Evolutionary conservation across 106 monocot genomes (phyloP).

Genomic region (Phalaenopsis aphrodite): DNA sequence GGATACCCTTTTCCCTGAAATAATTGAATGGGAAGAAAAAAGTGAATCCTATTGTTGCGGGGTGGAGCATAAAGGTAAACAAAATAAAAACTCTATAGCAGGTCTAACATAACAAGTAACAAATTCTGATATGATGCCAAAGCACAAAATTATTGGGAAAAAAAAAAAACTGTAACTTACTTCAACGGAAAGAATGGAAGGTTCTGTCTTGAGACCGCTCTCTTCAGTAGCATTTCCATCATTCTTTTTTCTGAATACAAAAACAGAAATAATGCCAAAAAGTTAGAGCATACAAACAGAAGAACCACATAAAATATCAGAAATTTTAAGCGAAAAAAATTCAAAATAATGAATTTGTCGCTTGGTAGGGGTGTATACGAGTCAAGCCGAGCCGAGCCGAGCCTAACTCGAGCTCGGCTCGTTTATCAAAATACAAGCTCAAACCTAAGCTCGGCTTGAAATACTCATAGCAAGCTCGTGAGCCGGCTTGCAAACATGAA

Average conservation of each 20-base stretch:
- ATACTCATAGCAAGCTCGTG: too few species aligned
- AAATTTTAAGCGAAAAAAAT: background rate
- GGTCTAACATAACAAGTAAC: background rate
- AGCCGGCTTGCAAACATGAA: too few species aligned
- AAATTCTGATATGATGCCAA: background rate
- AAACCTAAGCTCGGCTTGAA: too few species aligned
- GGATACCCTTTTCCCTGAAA: slow-evolving; percentile 79
- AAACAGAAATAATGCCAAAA: background rate
- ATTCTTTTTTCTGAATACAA: slow-evolving; percentile 53
- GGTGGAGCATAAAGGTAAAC: background rate
- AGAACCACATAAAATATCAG: background rate
- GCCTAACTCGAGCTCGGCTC: too few species aligned
- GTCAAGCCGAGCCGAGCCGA: too few species aligned
- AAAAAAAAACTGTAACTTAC: slow-evolving; percentile 27
- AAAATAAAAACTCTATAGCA: background rate
- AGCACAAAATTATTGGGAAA: too few species aligned
- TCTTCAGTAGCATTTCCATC: slow-evolving; percentile 23
- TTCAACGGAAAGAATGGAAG: slow-evolving; percentile 95
- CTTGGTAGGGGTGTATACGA: too few species aligned
- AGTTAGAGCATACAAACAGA: background rate
- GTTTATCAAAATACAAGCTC: too few species aligned
- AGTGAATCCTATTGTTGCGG: background rate
- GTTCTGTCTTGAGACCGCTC: slow-evolving; percentile 26
- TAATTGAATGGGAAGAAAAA: background rate
- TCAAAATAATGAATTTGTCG: background rate